These are phyloP conservation scores for Pisolithus tinctorius DNA, from an alignment of 768 basidiomycete genomes.

Conservation along the genomic window DNA sequence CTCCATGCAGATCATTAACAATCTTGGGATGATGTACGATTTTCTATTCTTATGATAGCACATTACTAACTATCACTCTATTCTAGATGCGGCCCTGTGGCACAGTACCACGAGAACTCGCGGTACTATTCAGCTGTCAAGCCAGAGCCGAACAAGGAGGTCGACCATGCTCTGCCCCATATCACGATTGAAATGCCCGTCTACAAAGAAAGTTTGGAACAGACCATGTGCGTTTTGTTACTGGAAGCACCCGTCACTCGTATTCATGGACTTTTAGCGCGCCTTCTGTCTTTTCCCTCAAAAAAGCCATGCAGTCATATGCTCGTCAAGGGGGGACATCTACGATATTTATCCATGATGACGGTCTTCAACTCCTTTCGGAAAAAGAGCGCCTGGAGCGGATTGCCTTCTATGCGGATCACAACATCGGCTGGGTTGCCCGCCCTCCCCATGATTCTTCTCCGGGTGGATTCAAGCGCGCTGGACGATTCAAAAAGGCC, in stretches of 20 bases:
- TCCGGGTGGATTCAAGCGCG: slow-evolving; percentile 47
- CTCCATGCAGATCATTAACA: slow-evolving; percentile 59
- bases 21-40: slow-evolving; percentile 57
- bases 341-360: slow-evolving; percentile 68
- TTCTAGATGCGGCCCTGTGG: slow-evolving; percentile 68
- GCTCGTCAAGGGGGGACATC: slow-evolving; percentile 79
- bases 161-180: slow-evolving; percentile 64
- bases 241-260: neutral
- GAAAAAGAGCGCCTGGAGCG: slow-evolving; percentile 56
- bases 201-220: slow-evolving; percentile 79
- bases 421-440: slow-evolving; percentile 74
- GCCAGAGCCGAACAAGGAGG: slow-evolving; percentile 53
- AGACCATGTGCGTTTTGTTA: slow-evolving; percentile 62
- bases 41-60: neutral
- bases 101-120: slow-evolving; percentile 82
- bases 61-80: neutral
- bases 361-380: slow-evolving; percentile 60
- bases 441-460: slow-evolving; percentile 56
- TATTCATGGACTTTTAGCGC: slow-evolving; percentile 31
- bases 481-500: slow-evolving; percentile 86
- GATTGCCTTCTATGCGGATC: slow-evolving; percentile 62
- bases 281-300: slow-evolving; percentile 67
- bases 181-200: slow-evolving; percentile 81
- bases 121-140: slow-evolving; percentile 70
- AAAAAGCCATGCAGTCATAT: slow-evolving; percentile 82